Evolutionary conservation across 257 asterid genomes (phyloP), one percentile per base, ranked within the genome.

Genomic region (Cordia subcordata): DNA sequence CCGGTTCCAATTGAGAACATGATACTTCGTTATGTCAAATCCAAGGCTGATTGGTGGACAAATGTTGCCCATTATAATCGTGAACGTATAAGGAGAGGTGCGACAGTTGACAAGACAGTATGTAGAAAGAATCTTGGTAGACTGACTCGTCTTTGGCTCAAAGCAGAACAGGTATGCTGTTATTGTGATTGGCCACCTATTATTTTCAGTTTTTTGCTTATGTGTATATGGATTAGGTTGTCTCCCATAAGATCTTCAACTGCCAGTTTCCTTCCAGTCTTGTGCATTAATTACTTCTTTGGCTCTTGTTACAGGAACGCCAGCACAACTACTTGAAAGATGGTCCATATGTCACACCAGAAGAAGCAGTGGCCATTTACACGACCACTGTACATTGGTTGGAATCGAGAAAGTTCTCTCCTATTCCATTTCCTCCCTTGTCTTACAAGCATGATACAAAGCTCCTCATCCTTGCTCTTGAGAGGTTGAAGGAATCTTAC

Each of bases 1-100:
- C 99, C 99, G 20, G 99, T 93, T 67, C 99, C 99, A 8, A 86
- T 93, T 71, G 99, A 89, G 86, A 93, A 93, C 81, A 89, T 93
- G 99, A 93, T 93, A 60, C 94, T 93, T 23, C 95, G 97, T n/a
- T 93, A 93, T 68, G 99, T 93, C 57, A 93, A 93, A 71, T 89
- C 99, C 37, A 93, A 93, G 80, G 99, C 99, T 62, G 99, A 93
- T 79, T 93, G 99, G 99, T 93, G 99, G 97, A 93, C 99, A 27
- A 93, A 93, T 80, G 99, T 93, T 68, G 95, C 99, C 57, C 99
- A 93, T 69, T 93, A 93, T 71, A 93, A 93, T 54, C 96, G 97
- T 21, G 99, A 93, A 55, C 97, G 99, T 67, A 93, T 93, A 59
- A 76, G 99, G 70, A 90, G 99, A 76, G 99, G 99, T 69, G 99